Percentiles rank a stretch among this genome's conserved stretches.
Evolutionary conservation across 352 stramenopile species (phyloP).

Genomic region (Globisporangium solare): DNA sequence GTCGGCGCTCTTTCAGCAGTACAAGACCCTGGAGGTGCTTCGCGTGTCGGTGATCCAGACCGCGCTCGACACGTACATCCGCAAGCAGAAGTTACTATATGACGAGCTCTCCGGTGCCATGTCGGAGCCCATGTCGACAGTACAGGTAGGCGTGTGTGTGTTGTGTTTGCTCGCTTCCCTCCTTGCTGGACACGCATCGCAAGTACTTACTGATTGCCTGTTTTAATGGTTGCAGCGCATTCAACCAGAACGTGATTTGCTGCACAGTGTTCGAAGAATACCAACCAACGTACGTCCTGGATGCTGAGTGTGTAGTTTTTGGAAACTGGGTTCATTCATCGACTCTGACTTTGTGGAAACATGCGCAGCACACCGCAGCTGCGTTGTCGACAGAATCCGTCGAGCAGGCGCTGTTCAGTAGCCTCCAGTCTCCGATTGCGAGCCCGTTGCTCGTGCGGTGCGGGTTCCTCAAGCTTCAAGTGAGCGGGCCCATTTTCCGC

Average conservation of each 20-base stretch:
- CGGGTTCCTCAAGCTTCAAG: slow-evolving; percentile 77
- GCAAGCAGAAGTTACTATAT: slow-evolving; percentile 79
- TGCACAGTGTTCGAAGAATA: slow-evolving; percentile 75
- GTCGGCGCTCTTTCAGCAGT: slow-evolving; percentile 74
- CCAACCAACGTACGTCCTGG: slow-evolving; percentile 64
- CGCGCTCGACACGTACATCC: slow-evolving; percentile 67
- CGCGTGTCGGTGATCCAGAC: slow-evolving; percentile 71
- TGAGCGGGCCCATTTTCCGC: slow-evolving; percentile 64
- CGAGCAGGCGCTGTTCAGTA: slow-evolving; percentile 57
- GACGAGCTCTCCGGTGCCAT: slow-evolving; percentile 64
- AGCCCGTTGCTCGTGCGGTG: slow-evolving; percentile 69
- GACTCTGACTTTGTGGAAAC: too few relatives aligned
- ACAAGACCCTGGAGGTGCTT: slow-evolving; percentile 76
- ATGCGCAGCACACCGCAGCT: slow-evolving; percentile 56
- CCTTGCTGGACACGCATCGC: neutral
- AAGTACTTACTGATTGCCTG: neutral
- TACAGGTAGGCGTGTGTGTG: slow-evolving; percentile 41
- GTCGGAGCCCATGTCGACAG: slow-evolving; percentile 53
- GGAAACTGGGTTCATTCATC: too few relatives aligned
- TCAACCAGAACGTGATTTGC: slow-evolving; percentile 69
- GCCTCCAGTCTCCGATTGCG: slow-evolving; percentile 56
- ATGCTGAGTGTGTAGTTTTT: too few relatives aligned
- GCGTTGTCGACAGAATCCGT: slow-evolving; percentile 53
- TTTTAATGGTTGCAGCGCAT: slow-evolving; percentile 47
- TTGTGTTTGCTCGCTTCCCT: neutral